Evolutionary conservation across 495 filamentous ascomycete species (phyloP).

Genomic region (Acidiella bohemica): DNA sequence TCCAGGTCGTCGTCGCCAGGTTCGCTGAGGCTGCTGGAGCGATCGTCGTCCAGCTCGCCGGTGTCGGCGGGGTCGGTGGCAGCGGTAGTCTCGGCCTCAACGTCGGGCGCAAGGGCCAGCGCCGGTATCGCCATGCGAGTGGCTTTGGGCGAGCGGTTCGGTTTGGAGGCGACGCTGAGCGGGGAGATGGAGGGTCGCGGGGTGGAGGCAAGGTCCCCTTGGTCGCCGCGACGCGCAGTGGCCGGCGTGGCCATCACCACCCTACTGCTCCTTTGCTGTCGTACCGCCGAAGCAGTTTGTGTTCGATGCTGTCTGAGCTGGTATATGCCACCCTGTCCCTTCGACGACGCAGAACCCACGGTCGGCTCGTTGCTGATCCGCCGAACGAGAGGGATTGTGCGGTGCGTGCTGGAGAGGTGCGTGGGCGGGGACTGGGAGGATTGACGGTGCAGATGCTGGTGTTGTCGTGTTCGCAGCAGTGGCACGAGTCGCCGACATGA

Average conservation of each 20-base stretch:
- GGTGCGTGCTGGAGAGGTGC: no score
- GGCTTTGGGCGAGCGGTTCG: conserved; percentile 5
- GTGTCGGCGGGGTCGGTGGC: conserved; percentile 2
- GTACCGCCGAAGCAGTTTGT: not conserved
- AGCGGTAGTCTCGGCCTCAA: conserved; percentile 1
- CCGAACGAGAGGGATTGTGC: no score
- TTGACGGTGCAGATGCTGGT: no score
- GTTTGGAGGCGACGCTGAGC: conserved; percentile 13
- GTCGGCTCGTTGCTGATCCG: no score
- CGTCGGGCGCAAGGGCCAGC: not conserved
- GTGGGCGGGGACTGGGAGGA: no score
- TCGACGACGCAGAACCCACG: no score
- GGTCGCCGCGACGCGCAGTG: conserved; percentile 10
- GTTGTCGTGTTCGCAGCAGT: no score
- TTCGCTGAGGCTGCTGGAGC: conserved; percentile 75
- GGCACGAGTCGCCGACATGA: no score
- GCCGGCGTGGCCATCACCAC: conserved; percentile 8
- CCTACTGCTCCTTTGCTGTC: not conserved
- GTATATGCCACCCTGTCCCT: no score
- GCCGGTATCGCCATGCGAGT: conserved; percentile 1
- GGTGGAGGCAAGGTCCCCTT: conserved; percentile 7
- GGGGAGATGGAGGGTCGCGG: conserved; percentile 17
- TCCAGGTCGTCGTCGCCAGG: conserved; percentile 59
- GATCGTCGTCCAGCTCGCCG: conserved; percentile 20
- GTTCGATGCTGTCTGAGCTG: no score